Conservation (phyloP, 768 basidiomycete species). For the Trametopsis cervina region DNA sequence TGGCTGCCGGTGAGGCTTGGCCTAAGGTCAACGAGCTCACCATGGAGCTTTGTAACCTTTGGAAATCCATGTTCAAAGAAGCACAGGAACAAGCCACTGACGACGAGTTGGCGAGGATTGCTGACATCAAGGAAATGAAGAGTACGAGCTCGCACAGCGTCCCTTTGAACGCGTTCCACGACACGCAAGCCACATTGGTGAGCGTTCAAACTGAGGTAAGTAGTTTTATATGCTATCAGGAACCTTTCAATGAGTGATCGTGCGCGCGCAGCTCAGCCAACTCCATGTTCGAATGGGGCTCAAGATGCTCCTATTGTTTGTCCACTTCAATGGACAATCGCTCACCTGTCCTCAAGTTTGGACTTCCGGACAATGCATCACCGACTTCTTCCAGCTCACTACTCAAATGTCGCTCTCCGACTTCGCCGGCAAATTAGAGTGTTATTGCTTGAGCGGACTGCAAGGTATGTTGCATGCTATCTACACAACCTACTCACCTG, state of each 20-base stretch:
- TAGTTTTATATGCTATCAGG: neutral
- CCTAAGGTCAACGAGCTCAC: neutral
- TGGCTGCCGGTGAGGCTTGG: neutral
- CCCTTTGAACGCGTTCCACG: neutral
- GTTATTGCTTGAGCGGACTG: slow-evolving; percentile 3
- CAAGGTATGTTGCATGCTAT: neutral
- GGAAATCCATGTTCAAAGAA: neutral
- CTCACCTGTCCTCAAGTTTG: neutral
- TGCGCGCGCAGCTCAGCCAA: neutral
- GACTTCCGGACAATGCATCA: neutral
- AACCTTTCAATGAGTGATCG: neutral
- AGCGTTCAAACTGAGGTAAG: neutral
- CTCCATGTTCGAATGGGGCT: neutral
- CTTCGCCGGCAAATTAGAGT: slow-evolving; percentile 5
- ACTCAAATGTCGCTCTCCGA: neutral
- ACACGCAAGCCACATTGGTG: neutral
- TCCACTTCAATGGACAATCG: neutral
- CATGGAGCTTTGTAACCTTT: neutral
- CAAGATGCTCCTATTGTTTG: neutral
- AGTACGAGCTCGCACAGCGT: neutral
- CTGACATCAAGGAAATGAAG: neutral
- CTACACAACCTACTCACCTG: neutral
- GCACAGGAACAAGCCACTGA: neutral
- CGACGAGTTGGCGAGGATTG: neutral
- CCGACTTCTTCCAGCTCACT: slow-evolving; percentile 3